Percentiles rank a stretch among this genome's conserved stretches.
phyloP scores from a whole-genome alignment of 176 grass and related monocot genomes.

The Aegilops bicornis region DNA sequence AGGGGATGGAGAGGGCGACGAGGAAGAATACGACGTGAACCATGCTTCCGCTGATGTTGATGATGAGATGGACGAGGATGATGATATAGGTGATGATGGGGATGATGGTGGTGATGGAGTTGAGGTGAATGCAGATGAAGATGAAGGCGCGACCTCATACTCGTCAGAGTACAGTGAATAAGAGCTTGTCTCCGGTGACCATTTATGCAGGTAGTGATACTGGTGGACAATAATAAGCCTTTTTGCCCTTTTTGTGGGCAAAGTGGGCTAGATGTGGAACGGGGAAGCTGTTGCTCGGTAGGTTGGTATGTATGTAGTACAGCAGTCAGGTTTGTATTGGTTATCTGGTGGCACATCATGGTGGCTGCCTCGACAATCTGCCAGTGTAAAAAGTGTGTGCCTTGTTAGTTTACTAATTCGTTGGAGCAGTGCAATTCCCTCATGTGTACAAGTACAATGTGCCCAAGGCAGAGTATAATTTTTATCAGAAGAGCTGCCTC shows the following conservation, averaged over 20 bases:
- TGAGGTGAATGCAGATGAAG: slow-evolving; percentile 49
- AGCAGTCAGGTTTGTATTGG: slow-evolving; percentile 20
- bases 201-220: not conserved
- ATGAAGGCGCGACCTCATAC: slow-evolving; percentile 52
- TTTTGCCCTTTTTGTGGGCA: not conserved
- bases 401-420: slow-evolving; percentile 14
- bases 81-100: slow-evolving; percentile 43
- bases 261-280: not conserved
- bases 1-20: slow-evolving; percentile 35
- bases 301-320: not conserved
- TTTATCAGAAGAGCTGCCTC: slow-evolving; percentile 12
- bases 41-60: slow-evolving; percentile 37
- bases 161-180: slow-evolving; percentile 85
- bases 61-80: slow-evolving; percentile 57
- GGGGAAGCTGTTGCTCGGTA: not conserved
- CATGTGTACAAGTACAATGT: slow-evolving; percentile 9
- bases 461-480: slow-evolving; percentile 13
- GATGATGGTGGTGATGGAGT: slow-evolving; percentile 36
- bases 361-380: not conserved
- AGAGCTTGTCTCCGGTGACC: not conserved
- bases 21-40: slow-evolving; percentile 47
- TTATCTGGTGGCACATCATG: not conserved
- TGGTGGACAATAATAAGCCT: not conserved
- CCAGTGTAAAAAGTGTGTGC: slow-evolving; percentile 10
- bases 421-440: not conserved